Conservation (phyloP, 352 stramenopile genomes). For the Thraustochytrium striatum region DNA sequence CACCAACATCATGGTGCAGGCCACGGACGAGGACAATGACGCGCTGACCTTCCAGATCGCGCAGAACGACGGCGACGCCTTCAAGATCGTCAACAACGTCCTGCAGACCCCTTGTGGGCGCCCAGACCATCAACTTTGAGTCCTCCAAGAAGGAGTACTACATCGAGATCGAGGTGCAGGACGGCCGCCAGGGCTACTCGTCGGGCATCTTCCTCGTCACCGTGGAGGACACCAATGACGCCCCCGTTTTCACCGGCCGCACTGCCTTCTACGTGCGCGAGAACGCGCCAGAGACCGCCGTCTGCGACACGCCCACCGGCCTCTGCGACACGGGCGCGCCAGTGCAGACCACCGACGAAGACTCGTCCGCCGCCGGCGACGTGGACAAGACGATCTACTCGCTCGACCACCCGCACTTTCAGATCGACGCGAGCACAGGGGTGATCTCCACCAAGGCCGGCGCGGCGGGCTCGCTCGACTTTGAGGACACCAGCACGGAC, state of each 20-base stretch:
- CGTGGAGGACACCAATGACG: slow-evolving; percentile 23
- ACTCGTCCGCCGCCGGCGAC: background rate
- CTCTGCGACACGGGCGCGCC: background rate
- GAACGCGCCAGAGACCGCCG: background rate
- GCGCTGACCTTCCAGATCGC: slow-evolving; percentile 37
- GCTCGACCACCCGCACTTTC: slow-evolving; percentile 32
- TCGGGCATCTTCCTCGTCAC: background rate
- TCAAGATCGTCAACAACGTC: slow-evolving; percentile 46
- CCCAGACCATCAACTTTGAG: slow-evolving; percentile 47
- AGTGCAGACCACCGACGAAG: slow-evolving; percentile 29
- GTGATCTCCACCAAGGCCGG: background rate
- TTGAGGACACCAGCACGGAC: background rate
- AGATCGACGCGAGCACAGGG: slow-evolving; percentile 32
- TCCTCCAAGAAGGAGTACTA: slow-evolving; percentile 47
- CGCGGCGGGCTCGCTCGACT: slow-evolving; percentile 1
- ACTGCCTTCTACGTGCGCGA: slow-evolving; percentile 35
- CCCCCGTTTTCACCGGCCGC: background rate
- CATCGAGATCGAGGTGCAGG: slow-evolving; percentile 40
- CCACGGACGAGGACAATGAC: slow-evolving; percentile 41
- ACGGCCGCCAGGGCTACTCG: slow-evolving; percentile 1
- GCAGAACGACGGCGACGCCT: slow-evolving; percentile 42
- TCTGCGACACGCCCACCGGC: background rate
- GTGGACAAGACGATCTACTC: background rate
- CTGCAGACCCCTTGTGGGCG: slow-evolving; percentile 28
- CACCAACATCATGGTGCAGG: background rate